Percentiles rank a stretch among this genome's conserved stretches.
Conservation (phyloP, 495 filamentous ascomycete genomes). For the Penicillium silybi region DNA sequence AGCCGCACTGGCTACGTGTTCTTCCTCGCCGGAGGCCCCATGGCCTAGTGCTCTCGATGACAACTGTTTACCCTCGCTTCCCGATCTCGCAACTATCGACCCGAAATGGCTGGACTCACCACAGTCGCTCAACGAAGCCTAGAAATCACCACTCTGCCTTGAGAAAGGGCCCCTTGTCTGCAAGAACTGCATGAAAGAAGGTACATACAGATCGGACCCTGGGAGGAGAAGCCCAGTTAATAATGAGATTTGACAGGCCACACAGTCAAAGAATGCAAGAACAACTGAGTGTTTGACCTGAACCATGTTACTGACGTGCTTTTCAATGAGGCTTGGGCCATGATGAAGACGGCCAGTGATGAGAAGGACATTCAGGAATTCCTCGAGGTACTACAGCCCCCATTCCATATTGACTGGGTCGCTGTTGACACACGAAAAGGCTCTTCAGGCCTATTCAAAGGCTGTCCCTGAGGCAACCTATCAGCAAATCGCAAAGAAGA, state of each 20-base stretch:
- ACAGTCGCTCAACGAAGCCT: too few species aligned
- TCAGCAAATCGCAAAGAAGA: conserved; percentile 65
- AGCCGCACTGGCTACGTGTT: too few species aligned
- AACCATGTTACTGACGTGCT: conserved; percentile 52
- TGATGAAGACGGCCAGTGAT: conserved; percentile 57
- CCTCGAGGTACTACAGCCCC: conserved; percentile 52
- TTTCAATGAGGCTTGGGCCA: conserved; percentile 66
- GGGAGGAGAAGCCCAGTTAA: neutral
- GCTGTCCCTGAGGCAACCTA: conserved; percentile 63
- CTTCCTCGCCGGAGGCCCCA: too few species aligned
- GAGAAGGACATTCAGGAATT: conserved; percentile 70
- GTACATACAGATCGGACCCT: conserved; percentile 35
- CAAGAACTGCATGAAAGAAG: conserved; percentile 71
- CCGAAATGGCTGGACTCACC: too few species aligned
- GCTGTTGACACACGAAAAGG: conserved; percentile 33
- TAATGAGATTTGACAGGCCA: conserved; percentile 55
- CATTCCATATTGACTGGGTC: neutral
- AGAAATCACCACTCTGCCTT: conserved; percentile 49
- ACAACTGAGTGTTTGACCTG: conserved; percentile 64
- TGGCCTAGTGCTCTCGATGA: too few species aligned
- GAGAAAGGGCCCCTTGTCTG: conserved; percentile 59
- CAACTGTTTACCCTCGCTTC: too few species aligned
- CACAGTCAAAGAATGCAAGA: conserved; percentile 58
- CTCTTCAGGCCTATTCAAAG: conserved; percentile 70
- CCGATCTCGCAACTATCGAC: too few species aligned